Conservation (phyloP, 306 rosid genomes). For the Prunus padus region DNA sequence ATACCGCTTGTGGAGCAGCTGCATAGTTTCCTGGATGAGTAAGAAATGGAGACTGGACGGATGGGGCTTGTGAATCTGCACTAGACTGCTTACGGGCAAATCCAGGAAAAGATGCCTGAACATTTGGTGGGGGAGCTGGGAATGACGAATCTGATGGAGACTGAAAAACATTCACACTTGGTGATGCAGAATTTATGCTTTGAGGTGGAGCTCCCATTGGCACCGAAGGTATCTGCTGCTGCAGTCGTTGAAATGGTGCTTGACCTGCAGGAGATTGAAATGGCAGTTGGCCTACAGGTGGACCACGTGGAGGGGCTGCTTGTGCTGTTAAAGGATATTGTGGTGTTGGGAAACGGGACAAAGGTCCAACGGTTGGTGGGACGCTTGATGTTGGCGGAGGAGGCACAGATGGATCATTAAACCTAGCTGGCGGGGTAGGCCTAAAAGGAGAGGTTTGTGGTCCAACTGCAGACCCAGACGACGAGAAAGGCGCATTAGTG, state of each 20-base stretch:
- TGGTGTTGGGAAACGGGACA: constrained; percentile 59
- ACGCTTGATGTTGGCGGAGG: constrained; percentile 50
- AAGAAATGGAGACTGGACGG: constrained; percentile 51
- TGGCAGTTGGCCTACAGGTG: constrained; percentile 51
- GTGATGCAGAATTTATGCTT: constrained; percentile 37
- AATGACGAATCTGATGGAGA: constrained; percentile 43
- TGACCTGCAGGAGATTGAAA: constrained; percentile 48
- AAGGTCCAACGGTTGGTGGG: constrained; percentile 47
- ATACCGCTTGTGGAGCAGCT: constrained; percentile 39
- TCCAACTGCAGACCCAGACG: constrained; percentile 46
- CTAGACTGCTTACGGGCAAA: constrained; percentile 53
- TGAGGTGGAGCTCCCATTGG: constrained; percentile 73
- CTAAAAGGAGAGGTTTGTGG: constrained; percentile 58
- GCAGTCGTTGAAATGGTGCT: constrained; percentile 48
- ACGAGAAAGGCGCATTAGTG: constrained; percentile 41
- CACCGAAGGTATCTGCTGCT: constrained; percentile 50
- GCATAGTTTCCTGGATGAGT: constrained; percentile 56
- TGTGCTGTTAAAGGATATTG: constrained; percentile 49
- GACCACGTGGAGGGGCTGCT: constrained; percentile 39
- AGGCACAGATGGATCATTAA: constrained; percentile 77
- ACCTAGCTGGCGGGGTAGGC: constrained; percentile 59
- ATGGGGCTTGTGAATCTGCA: constrained; percentile 55
- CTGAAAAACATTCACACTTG: constrained; percentile 45
- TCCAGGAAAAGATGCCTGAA: constrained; percentile 73
- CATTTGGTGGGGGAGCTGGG: constrained; percentile 44